Evolutionary conservation across 768 basidiomycete genomes (phyloP), one percentile per base, ranked within the genome.

Genomic region (Calocybe cyanea): DNA sequence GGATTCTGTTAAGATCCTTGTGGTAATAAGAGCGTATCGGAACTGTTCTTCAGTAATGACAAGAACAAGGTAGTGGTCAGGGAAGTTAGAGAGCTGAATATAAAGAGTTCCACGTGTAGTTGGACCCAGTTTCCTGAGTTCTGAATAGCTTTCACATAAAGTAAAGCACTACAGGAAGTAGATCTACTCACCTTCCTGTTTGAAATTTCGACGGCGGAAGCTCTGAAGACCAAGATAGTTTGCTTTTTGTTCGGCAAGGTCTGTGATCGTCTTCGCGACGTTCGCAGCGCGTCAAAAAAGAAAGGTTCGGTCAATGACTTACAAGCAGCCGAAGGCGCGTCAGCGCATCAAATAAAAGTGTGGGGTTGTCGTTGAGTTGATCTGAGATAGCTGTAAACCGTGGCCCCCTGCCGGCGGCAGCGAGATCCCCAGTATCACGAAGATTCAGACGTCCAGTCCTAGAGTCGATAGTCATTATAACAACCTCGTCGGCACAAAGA

Each of bases 161-260:
- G 24, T 14, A 33, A 14, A 14, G 28, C n/a, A 25, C 25, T 7
- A 17, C 19, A 40, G 32, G 32, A 25, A 2, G 17, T n/a, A 35
- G 21, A 17, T 5, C 25, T 28, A 54, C 63, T 31, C 19, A 88
- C 89, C 88, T 57, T 85, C 78, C 28, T 62, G 69, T 1, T 71
- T 60, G 50, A 93, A 80, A 53, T 88, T 84, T 28, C 89, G 79
- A 19, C 72, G 64, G 13, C 82, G 78, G 63, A 79, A 86, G 46
- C 77, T 81, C 59, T 82, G 81, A 33, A 92, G 64, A n/a, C 92
- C 92, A 8, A 94, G 77, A 56, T 90, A 85, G 50, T 71, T 78
- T n/a, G 85, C 87, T 57, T 91, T 92, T 61, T 88, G 85, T 61
- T 93, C 90, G 8, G 85, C 78, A 13, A 85, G 73, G 45, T 92